Percentiles rank a stretch among this genome's conserved stretches.
Conservation (phyloP, 106 monocot species). For the Agapanthus africanus region DNA sequence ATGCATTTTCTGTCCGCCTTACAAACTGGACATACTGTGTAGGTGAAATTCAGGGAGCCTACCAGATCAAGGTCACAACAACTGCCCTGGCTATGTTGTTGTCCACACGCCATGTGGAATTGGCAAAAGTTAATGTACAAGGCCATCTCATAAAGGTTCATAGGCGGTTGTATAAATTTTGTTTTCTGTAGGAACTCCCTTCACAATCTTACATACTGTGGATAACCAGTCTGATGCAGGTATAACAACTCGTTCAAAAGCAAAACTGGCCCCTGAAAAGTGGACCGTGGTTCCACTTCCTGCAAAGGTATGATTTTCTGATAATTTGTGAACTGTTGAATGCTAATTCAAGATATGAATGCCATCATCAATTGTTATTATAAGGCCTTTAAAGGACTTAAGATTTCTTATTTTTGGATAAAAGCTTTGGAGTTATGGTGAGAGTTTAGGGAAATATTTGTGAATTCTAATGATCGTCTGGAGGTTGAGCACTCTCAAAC, state of each 20-base stretch:
- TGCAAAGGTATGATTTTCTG: slow-evolving; percentile 52
- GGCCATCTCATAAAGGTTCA: slow-evolving; percentile 82
- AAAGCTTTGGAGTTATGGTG: too few species aligned
- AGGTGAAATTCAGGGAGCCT: slow-evolving; percentile 96
- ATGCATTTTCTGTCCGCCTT: background rate
- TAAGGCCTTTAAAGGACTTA: too few species aligned
- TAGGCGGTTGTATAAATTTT: background rate
- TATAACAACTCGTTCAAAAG: slow-evolving; percentile 89
- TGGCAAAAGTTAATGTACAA: slow-evolving; percentile 65
- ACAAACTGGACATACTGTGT: slow-evolving; percentile 3
- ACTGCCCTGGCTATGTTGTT: slow-evolving; percentile 76
- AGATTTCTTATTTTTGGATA: too few species aligned
- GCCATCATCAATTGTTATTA: too few species aligned
- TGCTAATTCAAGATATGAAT: too few species aligned
- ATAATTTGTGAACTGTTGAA: too few species aligned
- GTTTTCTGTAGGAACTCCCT: background rate
- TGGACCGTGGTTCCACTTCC: slow-evolving; percentile 80
- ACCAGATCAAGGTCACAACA: slow-evolving; percentile 96
- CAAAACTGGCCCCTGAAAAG: slow-evolving; percentile 63
- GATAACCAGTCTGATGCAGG: slow-evolving; percentile 58
- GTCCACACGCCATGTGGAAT: slow-evolving; percentile 48
- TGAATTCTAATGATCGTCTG: too few species aligned
- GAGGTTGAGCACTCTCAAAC: too few species aligned
- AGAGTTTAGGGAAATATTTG: too few species aligned
- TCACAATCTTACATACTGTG: slow-evolving; percentile 10